Evolutionary conservation across 345 rosid genomes (phyloP).

Genomic region (Citrus australasica): DNA sequence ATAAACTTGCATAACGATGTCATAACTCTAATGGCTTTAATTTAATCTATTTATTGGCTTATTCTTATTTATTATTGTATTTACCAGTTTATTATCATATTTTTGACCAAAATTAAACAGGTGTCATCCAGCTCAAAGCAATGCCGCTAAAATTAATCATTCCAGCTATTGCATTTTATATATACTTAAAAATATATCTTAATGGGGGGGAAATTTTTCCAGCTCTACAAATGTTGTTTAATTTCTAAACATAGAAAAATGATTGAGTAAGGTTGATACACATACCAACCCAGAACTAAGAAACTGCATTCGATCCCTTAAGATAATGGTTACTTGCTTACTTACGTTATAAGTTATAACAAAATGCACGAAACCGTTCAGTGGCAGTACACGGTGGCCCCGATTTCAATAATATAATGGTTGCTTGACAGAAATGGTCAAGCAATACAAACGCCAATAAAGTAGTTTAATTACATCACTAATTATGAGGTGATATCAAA

Average conservation of each 20-base stretch:
- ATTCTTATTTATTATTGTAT: no score
- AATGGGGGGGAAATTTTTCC: neutral
- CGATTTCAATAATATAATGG: neutral
- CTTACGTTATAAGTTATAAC: neutral
- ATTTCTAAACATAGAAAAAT: neutral
- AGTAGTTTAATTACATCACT: neutral
- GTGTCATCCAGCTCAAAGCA: neutral
- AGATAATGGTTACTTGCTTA: neutral
- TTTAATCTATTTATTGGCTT: neutral
- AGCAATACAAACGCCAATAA: neutral
- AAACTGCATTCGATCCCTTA: neutral
- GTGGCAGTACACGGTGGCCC: neutral
- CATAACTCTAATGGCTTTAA: neutral
- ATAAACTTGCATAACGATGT: neutral
- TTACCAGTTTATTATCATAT: neutral
- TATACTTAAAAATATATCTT: neutral
- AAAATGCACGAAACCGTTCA: conserved; percentile 10
- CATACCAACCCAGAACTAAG: neutral
- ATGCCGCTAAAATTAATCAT: neutral
- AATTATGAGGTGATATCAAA: no score
- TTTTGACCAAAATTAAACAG: neutral
- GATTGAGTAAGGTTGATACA: neutral
- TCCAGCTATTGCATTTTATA: neutral
- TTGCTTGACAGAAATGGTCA: neutral
- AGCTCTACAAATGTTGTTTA: conserved; percentile 5